These are phyloP conservation scores for Yarrowia divulgata DNA, from an alignment of 805 yeast species.

Conservation along the genomic window DNA sequence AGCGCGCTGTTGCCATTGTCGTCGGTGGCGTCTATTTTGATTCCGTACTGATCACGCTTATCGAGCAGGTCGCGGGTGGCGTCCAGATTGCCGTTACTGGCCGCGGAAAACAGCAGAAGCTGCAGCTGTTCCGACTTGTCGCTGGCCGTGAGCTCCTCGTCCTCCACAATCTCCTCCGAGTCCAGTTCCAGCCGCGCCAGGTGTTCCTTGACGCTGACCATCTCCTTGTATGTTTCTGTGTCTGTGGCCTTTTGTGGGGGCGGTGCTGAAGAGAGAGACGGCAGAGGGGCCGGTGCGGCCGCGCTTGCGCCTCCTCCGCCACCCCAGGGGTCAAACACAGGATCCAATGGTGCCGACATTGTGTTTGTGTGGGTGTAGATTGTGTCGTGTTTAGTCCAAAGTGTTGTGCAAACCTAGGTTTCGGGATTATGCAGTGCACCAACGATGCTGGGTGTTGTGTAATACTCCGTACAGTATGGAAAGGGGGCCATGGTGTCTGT, in stretches of 20 bases:
- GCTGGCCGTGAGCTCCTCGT: slow-evolving; percentile 40
- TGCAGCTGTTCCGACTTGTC: slow-evolving; percentile 47
- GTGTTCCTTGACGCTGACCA: slow-evolving; percentile 25
- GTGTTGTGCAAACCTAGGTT: slow-evolving; percentile 10
- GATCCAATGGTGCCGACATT: slow-evolving; percentile 21
- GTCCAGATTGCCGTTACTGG: slow-evolving; percentile 51
- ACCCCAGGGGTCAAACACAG: slow-evolving; percentile 40
- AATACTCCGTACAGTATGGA: no score
- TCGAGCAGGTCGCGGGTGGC: slow-evolving; percentile 48
- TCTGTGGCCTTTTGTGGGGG: not conserved
- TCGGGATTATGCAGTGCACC: slow-evolving; percentile 25
- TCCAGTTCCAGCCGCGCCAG: slow-evolving; percentile 19
- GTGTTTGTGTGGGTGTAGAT: not conserved
- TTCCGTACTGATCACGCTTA: slow-evolving; percentile 43
- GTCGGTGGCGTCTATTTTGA: slow-evolving; percentile 51
- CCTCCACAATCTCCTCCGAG: slow-evolving; percentile 40
- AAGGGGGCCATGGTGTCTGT: not conserved
- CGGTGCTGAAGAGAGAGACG: not conserved
- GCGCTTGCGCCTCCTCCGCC: not conserved
- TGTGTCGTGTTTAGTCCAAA: not conserved
- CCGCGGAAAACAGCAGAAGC: slow-evolving; percentile 48
- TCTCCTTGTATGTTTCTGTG: slow-evolving; percentile 20
- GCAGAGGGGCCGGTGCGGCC: not conserved
- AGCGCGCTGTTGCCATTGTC: slow-evolving; percentile 53
- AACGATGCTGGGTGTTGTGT: not conserved